phyloP scores from a whole-genome alignment of 2,329 filamentous ascomycete genomes.

The Colletotrichum orbiculare region DNA sequence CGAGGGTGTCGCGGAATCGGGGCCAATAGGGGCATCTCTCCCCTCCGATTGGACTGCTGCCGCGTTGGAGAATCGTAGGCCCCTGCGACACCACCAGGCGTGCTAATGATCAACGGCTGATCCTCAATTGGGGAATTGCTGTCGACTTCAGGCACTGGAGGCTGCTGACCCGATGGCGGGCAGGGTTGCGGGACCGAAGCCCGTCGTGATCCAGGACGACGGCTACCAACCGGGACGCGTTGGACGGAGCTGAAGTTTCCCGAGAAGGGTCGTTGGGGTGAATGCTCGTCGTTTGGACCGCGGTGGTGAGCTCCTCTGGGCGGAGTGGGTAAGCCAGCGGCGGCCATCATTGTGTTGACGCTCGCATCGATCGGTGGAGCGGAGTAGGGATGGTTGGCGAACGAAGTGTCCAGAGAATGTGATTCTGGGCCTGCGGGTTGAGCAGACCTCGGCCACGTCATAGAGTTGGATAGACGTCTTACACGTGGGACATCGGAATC shows the following conservation, averaged over 20 bases:
- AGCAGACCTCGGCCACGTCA: conserved; percentile 60
- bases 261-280: conserved; percentile 55
- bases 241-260: conserved; percentile 54
- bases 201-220: conserved; percentile 38
- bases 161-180: conserved; percentile 13
- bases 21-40: conserved; percentile 61
- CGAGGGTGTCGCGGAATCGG: conserved; percentile 65
- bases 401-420: neutral
- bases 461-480: conserved; percentile 49
- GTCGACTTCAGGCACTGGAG: conserved; percentile 33
- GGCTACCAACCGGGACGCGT: conserved; percentile 52
- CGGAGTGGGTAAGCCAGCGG: conserved; percentile 49
- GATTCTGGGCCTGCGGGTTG: conserved; percentile 36
- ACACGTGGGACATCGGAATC: conserved; percentile 31
- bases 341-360: conserved; percentile 46
- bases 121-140: conserved; percentile 50
- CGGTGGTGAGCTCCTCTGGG: conserved; percentile 54
- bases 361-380: conserved; percentile 49
- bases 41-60: conserved; percentile 45
- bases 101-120: conserved; percentile 70
- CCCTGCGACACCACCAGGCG: conserved; percentile 65
- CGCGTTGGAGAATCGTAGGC: conserved; percentile 60
- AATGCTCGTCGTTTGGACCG: conserved; percentile 51
- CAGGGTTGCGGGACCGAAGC: conserved; percentile 29
- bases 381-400: conserved; percentile 53